These are phyloP conservation scores for Aegilops tauschii DNA, from an alignment of 176 grass and related monocot species.

Conservation along the genomic window DNA sequence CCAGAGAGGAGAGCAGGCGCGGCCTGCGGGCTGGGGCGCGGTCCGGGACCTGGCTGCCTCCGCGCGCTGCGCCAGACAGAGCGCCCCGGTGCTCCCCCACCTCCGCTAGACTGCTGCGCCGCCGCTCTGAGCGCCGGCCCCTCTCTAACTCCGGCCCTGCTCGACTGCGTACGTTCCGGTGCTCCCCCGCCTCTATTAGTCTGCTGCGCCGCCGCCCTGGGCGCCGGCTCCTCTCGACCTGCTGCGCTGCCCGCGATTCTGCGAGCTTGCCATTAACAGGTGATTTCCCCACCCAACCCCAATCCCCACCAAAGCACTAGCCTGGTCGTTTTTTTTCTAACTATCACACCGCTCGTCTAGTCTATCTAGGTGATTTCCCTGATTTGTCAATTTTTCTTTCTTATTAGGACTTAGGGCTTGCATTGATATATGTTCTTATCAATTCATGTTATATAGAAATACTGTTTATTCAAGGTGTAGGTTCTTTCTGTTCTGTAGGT, in stretches of 20 bases:
- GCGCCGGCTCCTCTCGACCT: too few species aligned
- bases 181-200: not conserved
- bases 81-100: too few species aligned
- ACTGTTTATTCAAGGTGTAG: not conserved
- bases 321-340: too few species aligned
- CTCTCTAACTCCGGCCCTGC: too few species aligned
- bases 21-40: too few species aligned
- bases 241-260: too few species aligned
- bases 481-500: not conserved
- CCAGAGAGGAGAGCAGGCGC: too few species aligned
- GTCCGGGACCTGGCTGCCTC: too few species aligned
- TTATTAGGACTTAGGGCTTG: not conserved
- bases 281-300: not conserved
- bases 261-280: not conserved
- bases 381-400: not conserved
- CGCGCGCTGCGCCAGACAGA: too few species aligned
- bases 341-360: not conserved
- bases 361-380: not conserved
- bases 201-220: not conserved
- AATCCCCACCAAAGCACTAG: not conserved
- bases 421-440: not conserved
- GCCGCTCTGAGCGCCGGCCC: not conserved
- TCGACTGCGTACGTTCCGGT: too few species aligned
- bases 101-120: not conserved
- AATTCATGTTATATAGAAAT: not conserved